Conservation (phyloP, 2,329 filamentous ascomycete species). For the Colletotrichum salicis region DNA sequence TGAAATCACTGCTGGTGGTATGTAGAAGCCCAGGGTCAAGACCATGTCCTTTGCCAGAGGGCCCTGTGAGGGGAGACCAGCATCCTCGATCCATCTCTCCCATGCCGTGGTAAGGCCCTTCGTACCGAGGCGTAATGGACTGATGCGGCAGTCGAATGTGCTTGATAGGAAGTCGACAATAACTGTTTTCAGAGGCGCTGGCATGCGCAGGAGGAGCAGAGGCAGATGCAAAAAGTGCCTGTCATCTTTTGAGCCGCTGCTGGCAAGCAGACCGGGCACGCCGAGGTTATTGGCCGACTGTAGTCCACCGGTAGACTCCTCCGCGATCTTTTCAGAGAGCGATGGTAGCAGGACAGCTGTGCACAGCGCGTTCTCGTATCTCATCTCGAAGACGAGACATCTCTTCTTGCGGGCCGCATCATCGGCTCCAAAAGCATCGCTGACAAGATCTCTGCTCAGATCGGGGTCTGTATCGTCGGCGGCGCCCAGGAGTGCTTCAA, state of each 20-base stretch:
- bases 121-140: constrained; percentile 60
- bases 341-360: constrained; percentile 61
- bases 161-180: constrained; percentile 62
- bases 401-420: constrained; percentile 37
- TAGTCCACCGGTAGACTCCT: background rate
- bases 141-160: constrained; percentile 67
- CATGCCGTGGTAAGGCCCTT: constrained; percentile 59
- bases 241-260: constrained; percentile 28
- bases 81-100: constrained; percentile 61
- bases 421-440: constrained; percentile 4
- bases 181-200: constrained; percentile 59
- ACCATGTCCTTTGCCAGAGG: constrained; percentile 57
- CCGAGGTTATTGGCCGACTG: background rate
- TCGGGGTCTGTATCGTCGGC: constrained; percentile 16
- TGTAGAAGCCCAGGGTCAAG: constrained; percentile 62
- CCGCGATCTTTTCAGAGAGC: constrained; percentile 22
- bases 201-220: constrained; percentile 66
- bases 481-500: constrained; percentile 46
- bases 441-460: constrained; percentile 19
- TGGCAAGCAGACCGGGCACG: constrained; percentile 11
- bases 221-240: constrained; percentile 59
- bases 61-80: constrained; percentile 47
- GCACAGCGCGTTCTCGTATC: constrained; percentile 64
- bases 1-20: constrained; percentile 44
- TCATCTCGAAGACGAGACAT: constrained; percentile 57